These are phyloP conservation scores for Agrocybe pediades DNA, from an alignment of 768 basidiomycete genomes.

Conservation along the genomic window DNA sequence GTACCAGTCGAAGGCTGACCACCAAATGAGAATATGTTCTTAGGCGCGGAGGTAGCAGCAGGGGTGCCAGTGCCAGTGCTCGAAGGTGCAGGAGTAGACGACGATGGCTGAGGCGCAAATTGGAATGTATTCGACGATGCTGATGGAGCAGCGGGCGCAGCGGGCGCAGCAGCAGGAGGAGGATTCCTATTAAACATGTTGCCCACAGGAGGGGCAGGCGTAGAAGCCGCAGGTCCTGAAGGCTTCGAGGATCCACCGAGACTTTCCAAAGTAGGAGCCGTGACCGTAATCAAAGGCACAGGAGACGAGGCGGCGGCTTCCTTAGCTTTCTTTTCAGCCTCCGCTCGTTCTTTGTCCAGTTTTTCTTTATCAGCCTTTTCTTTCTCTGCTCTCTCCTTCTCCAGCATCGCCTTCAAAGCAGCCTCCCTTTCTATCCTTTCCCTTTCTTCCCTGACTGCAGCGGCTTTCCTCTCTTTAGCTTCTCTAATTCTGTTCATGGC, in stretches of 20 bases:
- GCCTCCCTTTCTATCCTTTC: constrained; percentile 29
- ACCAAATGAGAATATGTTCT: background rate
- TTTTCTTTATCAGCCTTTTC: constrained; percentile 32
- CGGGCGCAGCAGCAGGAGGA: background rate
- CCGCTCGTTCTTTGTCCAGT: constrained; percentile 22
- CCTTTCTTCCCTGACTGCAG: constrained; percentile 35
- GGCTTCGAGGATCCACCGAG: background rate
- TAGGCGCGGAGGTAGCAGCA: background rate
- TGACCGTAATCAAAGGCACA: constrained; percentile 11
- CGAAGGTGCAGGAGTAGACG: background rate
- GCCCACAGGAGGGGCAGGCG: constrained; percentile 3
- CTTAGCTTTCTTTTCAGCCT: constrained; percentile 17
- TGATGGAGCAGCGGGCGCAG: background rate
- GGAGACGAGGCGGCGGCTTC: constrained; percentile 16
- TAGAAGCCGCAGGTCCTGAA: constrained; percentile 1
- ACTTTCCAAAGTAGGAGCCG: constrained; percentile 4
- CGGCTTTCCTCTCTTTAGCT: constrained; percentile 41
- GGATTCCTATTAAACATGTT: too few relatives aligned
- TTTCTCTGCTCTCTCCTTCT: constrained; percentile 22
- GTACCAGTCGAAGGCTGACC: background rate
- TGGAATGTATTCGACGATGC: background rate
- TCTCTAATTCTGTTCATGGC: constrained; percentile 74
- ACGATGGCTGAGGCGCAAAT: too few relatives aligned
- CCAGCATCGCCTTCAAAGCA: constrained; percentile 25
- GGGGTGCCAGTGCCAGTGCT: background rate